phyloP scores from a whole-genome alignment of 2,329 filamentous ascomycete genomes.

The Cladosporium sp. region DNA sequence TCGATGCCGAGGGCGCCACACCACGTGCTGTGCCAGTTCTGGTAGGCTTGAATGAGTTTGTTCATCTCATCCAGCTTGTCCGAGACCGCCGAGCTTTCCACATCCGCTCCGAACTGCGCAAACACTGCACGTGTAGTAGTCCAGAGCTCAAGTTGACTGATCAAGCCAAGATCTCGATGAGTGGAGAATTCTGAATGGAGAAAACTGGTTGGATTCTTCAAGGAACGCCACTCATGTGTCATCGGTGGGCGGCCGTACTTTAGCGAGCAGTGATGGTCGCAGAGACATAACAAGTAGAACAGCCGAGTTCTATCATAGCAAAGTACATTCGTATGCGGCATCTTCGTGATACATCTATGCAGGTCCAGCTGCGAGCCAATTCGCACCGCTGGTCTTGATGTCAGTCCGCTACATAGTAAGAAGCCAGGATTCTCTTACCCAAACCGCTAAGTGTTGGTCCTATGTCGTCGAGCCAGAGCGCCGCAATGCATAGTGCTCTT shows the following conservation, averaged over 20 bases:
- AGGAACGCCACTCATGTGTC: slow-evolving; percentile 37
- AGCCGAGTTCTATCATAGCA: slow-evolving; percentile 40
- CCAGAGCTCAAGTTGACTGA: slow-evolving; percentile 34
- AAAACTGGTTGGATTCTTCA: slow-evolving; percentile 34
- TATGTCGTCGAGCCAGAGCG: slow-evolving; percentile 41
- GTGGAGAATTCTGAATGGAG: slow-evolving; percentile 35
- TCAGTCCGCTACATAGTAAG: neutral
- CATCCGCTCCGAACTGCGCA: slow-evolving; percentile 33
- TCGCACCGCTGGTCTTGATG: slow-evolving; percentile 33
- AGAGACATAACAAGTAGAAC: slow-evolving; percentile 43
- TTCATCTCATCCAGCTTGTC: slow-evolving; percentile 36
- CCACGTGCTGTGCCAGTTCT: slow-evolving; percentile 32
- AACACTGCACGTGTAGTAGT: slow-evolving; percentile 30
- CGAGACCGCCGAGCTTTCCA: slow-evolving; percentile 29
- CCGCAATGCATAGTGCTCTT: slow-evolving; percentile 40
- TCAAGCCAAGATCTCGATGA: slow-evolving; percentile 32
- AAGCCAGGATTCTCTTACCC: slow-evolving; percentile 23
- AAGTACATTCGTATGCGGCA: slow-evolving; percentile 33
- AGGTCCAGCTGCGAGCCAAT: slow-evolving; percentile 43
- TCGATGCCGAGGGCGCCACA: slow-evolving; percentile 31
- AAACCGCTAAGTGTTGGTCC: slow-evolving; percentile 28
- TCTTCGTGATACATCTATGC: slow-evolving; percentile 40
- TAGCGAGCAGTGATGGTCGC: slow-evolving; percentile 43
- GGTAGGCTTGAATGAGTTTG: slow-evolving; percentile 30
- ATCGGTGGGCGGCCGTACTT: slow-evolving; percentile 41